Base-by-base conservation (phyloP, 495 filamentous ascomycete genomes). In the Symbiotaphrina buchneri region DNA sequence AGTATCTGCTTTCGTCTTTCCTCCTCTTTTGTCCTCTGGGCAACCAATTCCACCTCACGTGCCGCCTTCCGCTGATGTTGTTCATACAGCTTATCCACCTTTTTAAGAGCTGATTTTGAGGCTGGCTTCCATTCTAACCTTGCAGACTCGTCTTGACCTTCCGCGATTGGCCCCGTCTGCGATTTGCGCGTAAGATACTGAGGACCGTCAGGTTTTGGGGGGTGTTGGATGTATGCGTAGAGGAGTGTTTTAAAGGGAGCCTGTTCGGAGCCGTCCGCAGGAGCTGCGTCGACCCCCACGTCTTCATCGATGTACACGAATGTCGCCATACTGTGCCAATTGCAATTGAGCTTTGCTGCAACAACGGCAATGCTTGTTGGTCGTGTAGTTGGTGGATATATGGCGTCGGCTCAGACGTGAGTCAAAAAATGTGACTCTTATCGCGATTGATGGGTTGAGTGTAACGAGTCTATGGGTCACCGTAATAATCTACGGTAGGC, bases 221-320 rank as follows among this genome's bases (percentile, higher is more conserved):
- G 52, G 47, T 76, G 63, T 53, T 80, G 68, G 40, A 83, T 55
- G 43, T 79, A 72, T 22, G 81, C 82, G 43, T 72, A 70, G 27
- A 71, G 48, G 13, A 92, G 63, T 4, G 74, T 68, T 59, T 90
- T 81, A 65, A 71, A 92, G 16, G 82, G 78, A 37, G 66, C 63
- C 38, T 56, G 46, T 48, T 84, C 63, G 36, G 70, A 60, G 37
- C 82, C 82, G 41, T 65, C 60, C 27, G 65, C 62, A 28, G 67
- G 51, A n/a, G 57, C 41, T 38, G 70, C 68, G 59, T 92, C 81
- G 35, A 58, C 54, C 34, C 82, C 82, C 36, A 59, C 58, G 41
- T 77, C 70, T 45, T 80, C 72, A 59, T 90, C 81, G 39, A 90
- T 62, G 53, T 83, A 80, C 49, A 74, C 24, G 22, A 23, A 15